Conservation (phyloP, 495 filamentous ascomycete species). For the Umbilicaria muhlenbergii region DNA sequence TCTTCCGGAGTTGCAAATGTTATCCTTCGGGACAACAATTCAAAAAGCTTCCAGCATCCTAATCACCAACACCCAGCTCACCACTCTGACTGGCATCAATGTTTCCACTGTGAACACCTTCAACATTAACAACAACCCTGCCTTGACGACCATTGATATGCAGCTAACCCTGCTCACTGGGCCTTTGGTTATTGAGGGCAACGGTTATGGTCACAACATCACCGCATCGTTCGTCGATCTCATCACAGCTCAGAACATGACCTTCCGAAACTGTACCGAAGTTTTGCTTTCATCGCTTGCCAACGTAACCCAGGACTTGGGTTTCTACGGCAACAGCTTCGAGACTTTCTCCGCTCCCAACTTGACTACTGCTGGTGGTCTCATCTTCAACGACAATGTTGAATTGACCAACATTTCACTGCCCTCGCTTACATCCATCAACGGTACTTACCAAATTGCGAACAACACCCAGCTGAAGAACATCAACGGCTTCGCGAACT, state of each 20-base stretch:
- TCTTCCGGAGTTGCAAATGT: constrained; percentile 50
- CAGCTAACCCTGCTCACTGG: constrained; percentile 38
- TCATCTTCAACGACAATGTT: constrained; percentile 68
- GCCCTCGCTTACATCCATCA: constrained; percentile 46
- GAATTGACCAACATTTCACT: constrained; percentile 64
- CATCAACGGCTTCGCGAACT: constrained; percentile 47
- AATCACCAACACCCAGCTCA: constrained; percentile 74
- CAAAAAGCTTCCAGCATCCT: constrained; percentile 44
- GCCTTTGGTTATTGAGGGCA: constrained; percentile 43
- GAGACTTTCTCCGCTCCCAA: constrained; percentile 53
- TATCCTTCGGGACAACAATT: constrained; percentile 50
- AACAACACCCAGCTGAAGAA: constrained; percentile 64
- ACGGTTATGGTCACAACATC: constrained; percentile 34
- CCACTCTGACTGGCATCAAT: constrained; percentile 61
- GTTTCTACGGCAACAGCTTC: constrained; percentile 72
- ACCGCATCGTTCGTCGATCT: constrained; percentile 59
- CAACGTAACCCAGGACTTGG: constrained; percentile 60
- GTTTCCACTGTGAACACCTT: constrained; percentile 43
- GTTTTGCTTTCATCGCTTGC: constrained; percentile 64
- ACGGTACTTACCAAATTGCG: constrained; percentile 65
- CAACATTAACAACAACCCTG: constrained; percentile 69
- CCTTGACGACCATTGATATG: constrained; percentile 52
- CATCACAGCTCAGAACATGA: constrained; percentile 63
- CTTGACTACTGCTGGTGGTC: constrained; percentile 59
- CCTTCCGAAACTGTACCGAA: constrained; percentile 66